Base-by-base conservation (phyloP, 371 early-diverging fungal genomes). In the Massospora cicadina region DNA sequence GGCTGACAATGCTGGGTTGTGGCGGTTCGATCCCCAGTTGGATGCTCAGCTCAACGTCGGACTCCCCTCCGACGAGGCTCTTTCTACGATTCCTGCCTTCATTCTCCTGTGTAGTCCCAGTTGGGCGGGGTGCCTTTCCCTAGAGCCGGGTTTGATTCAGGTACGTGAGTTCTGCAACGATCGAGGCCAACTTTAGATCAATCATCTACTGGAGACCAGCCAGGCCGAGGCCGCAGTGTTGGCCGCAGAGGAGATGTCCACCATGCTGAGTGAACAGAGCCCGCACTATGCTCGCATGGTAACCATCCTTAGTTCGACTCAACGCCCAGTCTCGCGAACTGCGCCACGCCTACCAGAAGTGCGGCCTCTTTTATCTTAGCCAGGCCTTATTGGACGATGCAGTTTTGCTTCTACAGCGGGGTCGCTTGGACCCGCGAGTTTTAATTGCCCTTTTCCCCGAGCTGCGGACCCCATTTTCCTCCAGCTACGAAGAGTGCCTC, bases 371-470 rank as follows among this genome's bases (percentile, higher is more conserved):
- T 17, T 77, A 78, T 43, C 71, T 89, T 12, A 74, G 77, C 28
- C 81, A 81, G 58, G 82, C 86, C 0, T 63, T 82, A 0, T 87
- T 88, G 70, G 84, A 87, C 26, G 81, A 85, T 64, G 87, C 88
- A 0, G 75, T 86, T 64, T 58, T 66, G 0, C 69, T 80, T 10
- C 70, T 91, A 25, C 71, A 79, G 24, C 80, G 81, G 69, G 88
- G 88, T 1, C 71, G 77, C 21, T 65, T 85, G 17, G 84, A 86
- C 69, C 89, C 89, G 7, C 70, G 77, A 0, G 68, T 79, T 0
- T 67, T 85, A 0, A 75, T 88, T 17, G 65, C 70, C 10, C 68
- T 85, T 60, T 85, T 86, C 72, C 79, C 79, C 2, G 81, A 79
- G 10, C 67, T 82, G 24, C 13, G 29, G 17, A 29, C 60, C 2